phyloP scores from a whole-genome alignment of 176 grass and related monocot genomes.

The Aegilops bicornis region DNA sequence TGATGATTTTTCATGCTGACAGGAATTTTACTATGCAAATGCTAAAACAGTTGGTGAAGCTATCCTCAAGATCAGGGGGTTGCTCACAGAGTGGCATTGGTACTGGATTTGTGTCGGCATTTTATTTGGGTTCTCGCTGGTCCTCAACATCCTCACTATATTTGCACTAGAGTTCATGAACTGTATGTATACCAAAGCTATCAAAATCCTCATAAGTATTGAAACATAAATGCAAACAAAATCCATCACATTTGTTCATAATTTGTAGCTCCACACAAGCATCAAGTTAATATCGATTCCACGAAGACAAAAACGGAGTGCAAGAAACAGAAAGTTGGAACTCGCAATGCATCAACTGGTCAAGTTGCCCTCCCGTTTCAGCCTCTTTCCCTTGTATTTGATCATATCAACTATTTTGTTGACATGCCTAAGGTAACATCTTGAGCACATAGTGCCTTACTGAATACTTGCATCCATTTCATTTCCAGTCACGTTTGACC shows the following conservation, averaged over 20 bases:
- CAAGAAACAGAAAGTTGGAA: conserved; percentile 24
- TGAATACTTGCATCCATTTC: conserved; percentile 20
- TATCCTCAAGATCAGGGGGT: conserved; percentile 70
- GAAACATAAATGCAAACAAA: background rate
- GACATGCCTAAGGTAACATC: conserved; percentile 84
- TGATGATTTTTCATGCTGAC: conserved; percentile 27
- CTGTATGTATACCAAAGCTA: conserved; percentile 47
- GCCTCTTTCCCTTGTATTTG: conserved; percentile 79
- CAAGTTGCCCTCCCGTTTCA: conserved; percentile 68
- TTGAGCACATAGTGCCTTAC: conserved; percentile 15
- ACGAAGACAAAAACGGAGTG: conserved; percentile 35
- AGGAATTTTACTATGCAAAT: conserved; percentile 64
- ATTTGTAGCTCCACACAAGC: conserved; percentile 75
- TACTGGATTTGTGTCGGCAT: conserved; percentile 75
- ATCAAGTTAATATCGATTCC: conserved; percentile 37
- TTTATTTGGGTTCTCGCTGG: conserved; percentile 68
- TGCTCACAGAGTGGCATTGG: conserved; percentile 76
- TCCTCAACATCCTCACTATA: conserved; percentile 84
- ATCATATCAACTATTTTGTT: conserved; percentile 84
- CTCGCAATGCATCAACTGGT: conserved; percentile 31
- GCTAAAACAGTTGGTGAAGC: conserved; percentile 64
- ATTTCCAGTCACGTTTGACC: conserved; percentile 15
- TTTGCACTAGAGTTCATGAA: conserved; percentile 76
- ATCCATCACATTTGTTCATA: conserved; percentile 5
- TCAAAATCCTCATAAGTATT: conserved; percentile 10